Percentiles rank a stretch among this genome's conserved stretches.
phyloP scores from a whole-genome alignment of 163 green algal genomes.

The Coccomyxa subellipsoidea region DNA sequence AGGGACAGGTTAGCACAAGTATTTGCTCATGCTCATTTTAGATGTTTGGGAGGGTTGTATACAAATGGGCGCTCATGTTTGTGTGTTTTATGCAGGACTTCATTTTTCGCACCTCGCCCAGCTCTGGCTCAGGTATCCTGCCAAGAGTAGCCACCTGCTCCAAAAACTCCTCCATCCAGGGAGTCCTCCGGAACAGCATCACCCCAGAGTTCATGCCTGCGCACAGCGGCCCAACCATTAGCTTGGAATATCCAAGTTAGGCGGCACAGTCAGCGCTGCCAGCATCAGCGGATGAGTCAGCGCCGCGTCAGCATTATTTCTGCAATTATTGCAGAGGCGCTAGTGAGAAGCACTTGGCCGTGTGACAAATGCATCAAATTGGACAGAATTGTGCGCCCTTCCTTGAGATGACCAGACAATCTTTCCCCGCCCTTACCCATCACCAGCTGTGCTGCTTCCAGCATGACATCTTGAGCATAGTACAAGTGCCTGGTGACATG shows the following conservation, averaged over 20 bases:
- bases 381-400: too few relatives aligned
- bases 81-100: too few relatives aligned
- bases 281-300: neutral
- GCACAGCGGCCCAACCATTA: neutral
- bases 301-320: neutral
- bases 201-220: constrained; percentile 28
- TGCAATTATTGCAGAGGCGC: neutral
- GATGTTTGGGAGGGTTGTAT: too few relatives aligned
- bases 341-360: too few relatives aligned
- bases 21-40: too few relatives aligned
- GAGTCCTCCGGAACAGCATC: constrained; percentile 30
- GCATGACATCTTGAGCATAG: too few relatives aligned
- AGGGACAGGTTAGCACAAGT: too few relatives aligned
- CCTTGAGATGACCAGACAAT: too few relatives aligned
- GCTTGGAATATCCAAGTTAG: neutral
- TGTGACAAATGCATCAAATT: too few relatives aligned
- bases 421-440: too few relatives aligned
- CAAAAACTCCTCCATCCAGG: constrained; percentile 22
- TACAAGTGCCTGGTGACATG: neutral
- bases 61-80: too few relatives aligned
- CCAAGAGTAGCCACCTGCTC: constrained; percentile 20
- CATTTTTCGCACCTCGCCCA: constrained; percentile 15
- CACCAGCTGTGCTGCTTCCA: too few relatives aligned
- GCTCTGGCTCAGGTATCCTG: constrained; percentile 12
- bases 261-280: neutral